These are phyloP conservation scores for Cryptosporidium ubiquitum DNA, from an alignment of 169 alveolate species.

Conservation along the genomic window DNA sequence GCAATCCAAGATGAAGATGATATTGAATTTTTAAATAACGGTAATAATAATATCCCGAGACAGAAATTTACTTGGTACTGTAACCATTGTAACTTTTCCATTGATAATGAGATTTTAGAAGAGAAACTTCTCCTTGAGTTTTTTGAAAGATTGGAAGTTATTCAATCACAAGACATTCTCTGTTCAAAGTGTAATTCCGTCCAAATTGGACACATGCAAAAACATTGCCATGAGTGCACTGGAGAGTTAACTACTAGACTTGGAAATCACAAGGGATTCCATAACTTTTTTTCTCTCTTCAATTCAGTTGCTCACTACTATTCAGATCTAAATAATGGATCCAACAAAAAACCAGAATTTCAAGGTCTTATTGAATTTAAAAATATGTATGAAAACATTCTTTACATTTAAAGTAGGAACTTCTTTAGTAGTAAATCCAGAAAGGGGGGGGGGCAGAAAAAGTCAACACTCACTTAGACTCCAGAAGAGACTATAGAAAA, in stretches of 20 bases:
- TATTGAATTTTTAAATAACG: background rate
- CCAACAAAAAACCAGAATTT: background rate
- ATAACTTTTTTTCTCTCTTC: conserved; percentile 24
- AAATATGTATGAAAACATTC: background rate
- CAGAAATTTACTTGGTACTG: conserved; percentile 39
- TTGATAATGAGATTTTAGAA: conserved; percentile 6
- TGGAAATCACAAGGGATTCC: background rate
- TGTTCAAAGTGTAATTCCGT: conserved; percentile 41
- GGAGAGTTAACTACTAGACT: conserved; percentile 64
- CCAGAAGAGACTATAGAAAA: no score
- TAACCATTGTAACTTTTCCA: conserved; percentile 25
- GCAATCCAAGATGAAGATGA: conserved; percentile 21
- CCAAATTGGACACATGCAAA: conserved; percentile 26
- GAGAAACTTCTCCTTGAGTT: conserved; percentile 29
- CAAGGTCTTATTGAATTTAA: conserved; percentile 31
- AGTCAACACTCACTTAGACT: no score
- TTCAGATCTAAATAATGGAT: background rate
- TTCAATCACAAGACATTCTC: conserved; percentile 52
- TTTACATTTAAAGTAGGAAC: background rate
- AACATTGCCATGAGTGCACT: conserved; percentile 31
- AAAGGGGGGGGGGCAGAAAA: no score
- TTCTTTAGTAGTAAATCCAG: no score
- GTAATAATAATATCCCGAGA: background rate
- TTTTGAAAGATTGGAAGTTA: conserved; percentile 62
- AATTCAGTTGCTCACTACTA: conserved; percentile 21